Conservation (phyloP, 352 stramenopile species). For the Pythium pyrilobum region DNA sequence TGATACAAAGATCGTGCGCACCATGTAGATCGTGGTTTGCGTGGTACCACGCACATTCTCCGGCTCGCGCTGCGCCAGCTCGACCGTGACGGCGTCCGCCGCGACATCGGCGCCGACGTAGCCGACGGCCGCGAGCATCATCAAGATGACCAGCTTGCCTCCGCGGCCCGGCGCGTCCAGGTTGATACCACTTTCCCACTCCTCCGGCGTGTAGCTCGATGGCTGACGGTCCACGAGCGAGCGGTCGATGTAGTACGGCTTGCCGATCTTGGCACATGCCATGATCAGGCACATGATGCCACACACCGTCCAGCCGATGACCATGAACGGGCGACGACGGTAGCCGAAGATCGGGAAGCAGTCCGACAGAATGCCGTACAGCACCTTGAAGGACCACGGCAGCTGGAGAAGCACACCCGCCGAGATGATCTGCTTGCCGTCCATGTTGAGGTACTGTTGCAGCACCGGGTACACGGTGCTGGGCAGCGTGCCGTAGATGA, state of each 20-base stretch:
- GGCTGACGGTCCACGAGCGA: constrained; percentile 7
- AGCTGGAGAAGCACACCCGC: constrained; percentile 40
- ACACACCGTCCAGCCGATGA: constrained; percentile 44
- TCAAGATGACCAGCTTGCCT: too few species aligned
- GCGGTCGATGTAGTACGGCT: constrained; percentile 46
- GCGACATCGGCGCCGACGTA: too few species aligned
- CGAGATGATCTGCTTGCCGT: constrained; percentile 35
- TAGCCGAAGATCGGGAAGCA: constrained; percentile 51
- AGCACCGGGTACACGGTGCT: constrained; percentile 54
- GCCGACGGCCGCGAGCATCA: too few species aligned
- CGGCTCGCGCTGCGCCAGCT: too few species aligned
- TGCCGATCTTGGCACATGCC: constrained; percentile 29
- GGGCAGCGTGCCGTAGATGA: constrained; percentile 45
- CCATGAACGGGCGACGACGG: constrained; percentile 44
- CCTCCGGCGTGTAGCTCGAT: not conserved
- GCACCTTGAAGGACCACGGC: constrained; percentile 62
- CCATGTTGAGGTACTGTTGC: constrained; percentile 50
- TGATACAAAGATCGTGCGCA: too few species aligned
- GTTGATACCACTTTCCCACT: constrained; percentile 8
- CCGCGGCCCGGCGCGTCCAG: constrained; percentile 6
- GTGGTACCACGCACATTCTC: too few species aligned
- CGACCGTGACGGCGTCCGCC: too few species aligned
- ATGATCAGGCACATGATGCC: constrained; percentile 41
- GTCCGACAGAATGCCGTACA: constrained; percentile 49
- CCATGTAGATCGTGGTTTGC: too few species aligned